Base-by-base conservation (phyloP, 306 rosid genomes). In the Glycyrrhiza uralensis region DNA sequence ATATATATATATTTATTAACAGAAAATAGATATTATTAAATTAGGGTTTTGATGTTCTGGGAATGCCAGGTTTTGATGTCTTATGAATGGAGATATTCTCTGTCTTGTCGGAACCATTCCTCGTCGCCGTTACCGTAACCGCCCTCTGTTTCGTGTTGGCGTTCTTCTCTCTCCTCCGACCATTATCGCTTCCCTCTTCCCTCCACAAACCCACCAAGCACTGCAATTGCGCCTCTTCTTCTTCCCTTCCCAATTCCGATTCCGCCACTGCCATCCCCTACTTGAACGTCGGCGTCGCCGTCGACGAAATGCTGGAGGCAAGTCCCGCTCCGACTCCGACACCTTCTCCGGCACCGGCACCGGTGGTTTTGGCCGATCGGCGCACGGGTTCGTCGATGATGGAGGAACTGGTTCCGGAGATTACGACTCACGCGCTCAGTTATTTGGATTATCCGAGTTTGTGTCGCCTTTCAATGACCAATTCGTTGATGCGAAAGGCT, bases 351-450 rank as follows among this genome's bases (percentile, higher is more conserved):
- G n/a, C 60, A 15, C 80, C 68, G 5, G 14, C 60, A 28, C 75
- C 72, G 30, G 64, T 57, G 19, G 78, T 71, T 5, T 71, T 86
- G 46, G 22, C 84, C 2, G 99, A 86, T 74, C 83, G 88, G 13
- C 89, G 80, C 8, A 71, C 84, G 4, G 96, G 93, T 18, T 96
- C 90, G 17, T 95, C 99, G 24, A 95, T 95, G 99, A 95, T 95
- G 99, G 99, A 95, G 85, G 95, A 95, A 71, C 78, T 95, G 81
- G 99, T 95, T 80, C 97, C 99, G 61, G 99, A 95, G 88, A 95
- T 95, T 77, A 95, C 90, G 0, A 92, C 99, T 2, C 97, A 95
- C 66, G 97, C 99, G 24, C 90, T 95, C 14, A 95, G 99, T 82
- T 95, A 95, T 84, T 86, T 95, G 93, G 99, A 95, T 80, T 95